Evolutionary conservation across 345 rosid species (phyloP), one percentile per base, ranked within the genome.

Genomic region (Eucalyptus pauciflora): DNA sequence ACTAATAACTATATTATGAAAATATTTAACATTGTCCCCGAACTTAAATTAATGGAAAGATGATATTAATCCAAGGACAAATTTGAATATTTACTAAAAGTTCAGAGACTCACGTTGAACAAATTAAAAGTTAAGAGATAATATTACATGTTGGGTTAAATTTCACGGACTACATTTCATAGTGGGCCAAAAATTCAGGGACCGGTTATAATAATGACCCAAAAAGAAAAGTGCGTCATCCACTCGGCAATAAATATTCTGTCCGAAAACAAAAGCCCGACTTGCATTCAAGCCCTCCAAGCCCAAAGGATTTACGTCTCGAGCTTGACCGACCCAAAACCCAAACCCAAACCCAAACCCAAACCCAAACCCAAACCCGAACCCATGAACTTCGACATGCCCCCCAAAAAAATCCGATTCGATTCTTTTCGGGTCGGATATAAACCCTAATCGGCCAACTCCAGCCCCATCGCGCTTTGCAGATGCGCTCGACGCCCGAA

Each of bases 91-190:
- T 15, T 4, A 54, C 15, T 25, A 60, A 4, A 60, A 24, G 0
- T 60, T 60, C 7, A 12, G 16, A 2, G 16, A 27, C 5, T 2
- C 16, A 60, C 1, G 7, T 62, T 2, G 0, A 62, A 62, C 7
- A 29, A 62, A 27, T 62, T 62, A 62, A 6, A 27, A 62, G 4
- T 62, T 13, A 6, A 60, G 8, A 2, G 33, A 27, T 3, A 13
- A 13, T 3, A 27, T 27, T 62, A 29, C 4, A 27, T 60, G 6
- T 27, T 12, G 12, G 3, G 8, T 12, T 60, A 60, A 25, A 60
- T 25, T 60, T 12, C 0, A 60, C 3, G 4, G 69, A 60, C 14
- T 3, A 25, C 7, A 3, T 3, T 12, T 6, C 3, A 62, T 62
- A 13, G 3, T 29, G 31, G 8, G 31, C 31, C 31, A 27, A 62